phyloP scores from a whole-genome alignment of 176 grass and related monocot genomes.

The Phoenix roebelenii region DNA sequence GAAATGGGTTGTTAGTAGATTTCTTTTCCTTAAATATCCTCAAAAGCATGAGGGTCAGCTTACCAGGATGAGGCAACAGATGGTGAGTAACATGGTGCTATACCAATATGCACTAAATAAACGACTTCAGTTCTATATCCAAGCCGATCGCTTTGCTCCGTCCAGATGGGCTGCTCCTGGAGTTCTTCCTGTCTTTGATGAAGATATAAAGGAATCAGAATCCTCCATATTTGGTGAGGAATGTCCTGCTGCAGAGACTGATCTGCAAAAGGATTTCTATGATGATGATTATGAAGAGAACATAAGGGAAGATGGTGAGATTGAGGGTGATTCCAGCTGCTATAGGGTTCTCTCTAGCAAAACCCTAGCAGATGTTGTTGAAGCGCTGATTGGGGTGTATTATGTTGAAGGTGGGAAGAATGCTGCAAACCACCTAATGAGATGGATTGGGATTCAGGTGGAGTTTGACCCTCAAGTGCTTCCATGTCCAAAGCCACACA shows the following conservation, averaged over 20 bases:
- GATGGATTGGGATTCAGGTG: slow-evolving; percentile 89
- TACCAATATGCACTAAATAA: slow-evolving; percentile 85
- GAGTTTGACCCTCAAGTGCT: slow-evolving; percentile 69
- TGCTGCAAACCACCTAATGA: slow-evolving; percentile 96
- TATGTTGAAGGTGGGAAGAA: slow-evolving; percentile 86
- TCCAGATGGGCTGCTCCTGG: slow-evolving; percentile 97
- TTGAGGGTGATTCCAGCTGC: slow-evolving; percentile 89
- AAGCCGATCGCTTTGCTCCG: slow-evolving; percentile 95
- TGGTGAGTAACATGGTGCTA: slow-evolving; percentile 99
- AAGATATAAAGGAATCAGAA: slow-evolving; percentile 71
- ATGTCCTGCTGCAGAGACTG: slow-evolving; percentile 23
- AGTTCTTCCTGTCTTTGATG: slow-evolving; percentile 93
- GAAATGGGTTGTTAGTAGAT: slow-evolving; percentile 99
- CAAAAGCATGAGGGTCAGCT: slow-evolving; percentile 97
- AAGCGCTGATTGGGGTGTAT: slow-evolving; percentile 95
- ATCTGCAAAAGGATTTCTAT: slow-evolving; percentile 31
- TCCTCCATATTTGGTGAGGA: slow-evolving; percentile 50
- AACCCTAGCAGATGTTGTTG: slow-evolving; percentile 94
- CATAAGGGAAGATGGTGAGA: slow-evolving; percentile 87
- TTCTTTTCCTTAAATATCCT: slow-evolving; percentile 96
- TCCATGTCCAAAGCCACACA: slow-evolving; percentile 59
- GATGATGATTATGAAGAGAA: slow-evolving; percentile 43
- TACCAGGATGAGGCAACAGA: slow-evolving; percentile 95
- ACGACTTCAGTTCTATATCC: slow-evolving; percentile 91
- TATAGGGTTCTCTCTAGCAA: slow-evolving; percentile 97